Evolutionary conservation across 345 rosid species (phyloP).

Genomic region (Barbarea vulgaris): DNA sequence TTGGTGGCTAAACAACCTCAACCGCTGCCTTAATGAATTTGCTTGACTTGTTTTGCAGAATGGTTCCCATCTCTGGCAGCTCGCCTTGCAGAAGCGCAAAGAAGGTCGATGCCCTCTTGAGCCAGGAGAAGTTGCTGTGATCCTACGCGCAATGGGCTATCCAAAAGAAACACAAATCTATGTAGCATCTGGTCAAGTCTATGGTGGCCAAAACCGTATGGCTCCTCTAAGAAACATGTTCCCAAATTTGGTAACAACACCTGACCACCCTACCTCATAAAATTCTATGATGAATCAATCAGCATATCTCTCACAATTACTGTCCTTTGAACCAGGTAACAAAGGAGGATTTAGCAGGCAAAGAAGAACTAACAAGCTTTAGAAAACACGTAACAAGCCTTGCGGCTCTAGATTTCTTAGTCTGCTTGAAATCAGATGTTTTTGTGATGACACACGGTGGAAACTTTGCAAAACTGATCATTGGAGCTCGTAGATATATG

Average conservation of each 20-base stretch:
- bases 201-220: conserved; percentile 99
- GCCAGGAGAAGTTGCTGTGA: conserved; percentile 99
- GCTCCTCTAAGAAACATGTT: conserved; percentile 99
- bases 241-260: conserved; percentile 74
- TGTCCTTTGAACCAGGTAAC: conserved; percentile 62
- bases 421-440: conserved; percentile 95
- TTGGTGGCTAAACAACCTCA: conserved; percentile 19
- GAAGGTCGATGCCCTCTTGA: conserved; percentile 99
- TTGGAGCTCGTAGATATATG: conserved; percentile 94
- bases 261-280: not conserved
- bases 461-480: conserved; percentile 96
- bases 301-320: not conserved
- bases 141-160: conserved; percentile 97
- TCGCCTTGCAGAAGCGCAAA: conserved; percentile 92
- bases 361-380: conserved; percentile 75
- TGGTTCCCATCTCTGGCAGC: conserved; percentile 98
- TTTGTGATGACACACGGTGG: conserved; percentile 99
- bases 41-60: conserved; percentile 53
- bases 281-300: not conserved
- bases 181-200: conserved; percentile 99
- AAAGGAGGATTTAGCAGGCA: conserved; percentile 92
- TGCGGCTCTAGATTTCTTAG: conserved; percentile 96
- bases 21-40: not conserved
- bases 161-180: conserved; percentile 98
- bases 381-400: conserved; percentile 98